Conservation (phyloP, 2,329 filamentous ascomycete genomes). For the Cercospora sp. region DNA sequence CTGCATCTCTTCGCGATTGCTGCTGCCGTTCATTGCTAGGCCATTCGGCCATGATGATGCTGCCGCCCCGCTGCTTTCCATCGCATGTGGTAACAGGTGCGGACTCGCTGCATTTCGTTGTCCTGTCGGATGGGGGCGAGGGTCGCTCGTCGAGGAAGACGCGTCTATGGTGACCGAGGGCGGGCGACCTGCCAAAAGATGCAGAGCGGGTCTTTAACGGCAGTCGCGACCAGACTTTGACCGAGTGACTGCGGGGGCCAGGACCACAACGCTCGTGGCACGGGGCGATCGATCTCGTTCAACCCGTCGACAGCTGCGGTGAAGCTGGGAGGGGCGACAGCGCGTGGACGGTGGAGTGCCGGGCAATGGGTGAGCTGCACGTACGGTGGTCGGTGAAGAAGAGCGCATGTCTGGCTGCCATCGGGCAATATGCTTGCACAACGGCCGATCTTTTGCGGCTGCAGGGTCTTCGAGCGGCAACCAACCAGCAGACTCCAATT, state of each 20-base stretch:
- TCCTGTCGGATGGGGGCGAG: neutral
- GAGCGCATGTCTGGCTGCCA: neutral
- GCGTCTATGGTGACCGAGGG: constrained; percentile 6
- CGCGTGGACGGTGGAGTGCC: neutral
- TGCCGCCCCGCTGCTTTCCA: constrained; percentile 21
- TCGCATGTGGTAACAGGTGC: constrained; percentile 20
- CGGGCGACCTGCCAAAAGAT: neutral
- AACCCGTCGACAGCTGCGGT: neutral
- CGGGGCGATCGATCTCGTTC: neutral
- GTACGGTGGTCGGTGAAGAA: constrained; percentile 1
- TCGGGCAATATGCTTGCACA: constrained; percentile 3
- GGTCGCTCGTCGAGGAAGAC: constrained; percentile 4
- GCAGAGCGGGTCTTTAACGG: constrained; percentile 4
- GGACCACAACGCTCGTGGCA: neutral
- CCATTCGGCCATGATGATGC: constrained; percentile 10
- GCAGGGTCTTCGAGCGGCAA: neutral
- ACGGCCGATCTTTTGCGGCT: constrained; percentile 1
- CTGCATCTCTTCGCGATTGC: constrained; percentile 13
- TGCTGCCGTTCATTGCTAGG: constrained; percentile 16
- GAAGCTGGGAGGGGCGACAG: neutral
- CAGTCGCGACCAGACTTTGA: constrained; percentile 7
- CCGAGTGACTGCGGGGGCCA: constrained; percentile 2
- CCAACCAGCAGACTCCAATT: neutral
- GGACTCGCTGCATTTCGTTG: constrained; percentile 22
- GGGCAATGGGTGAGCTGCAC: neutral